Percentiles rank a stretch among this genome's conserved stretches.
phyloP scores from a whole-genome alignment of 2,329 filamentous ascomycete species.

The Pseudohalonectria lignicola region DNA sequence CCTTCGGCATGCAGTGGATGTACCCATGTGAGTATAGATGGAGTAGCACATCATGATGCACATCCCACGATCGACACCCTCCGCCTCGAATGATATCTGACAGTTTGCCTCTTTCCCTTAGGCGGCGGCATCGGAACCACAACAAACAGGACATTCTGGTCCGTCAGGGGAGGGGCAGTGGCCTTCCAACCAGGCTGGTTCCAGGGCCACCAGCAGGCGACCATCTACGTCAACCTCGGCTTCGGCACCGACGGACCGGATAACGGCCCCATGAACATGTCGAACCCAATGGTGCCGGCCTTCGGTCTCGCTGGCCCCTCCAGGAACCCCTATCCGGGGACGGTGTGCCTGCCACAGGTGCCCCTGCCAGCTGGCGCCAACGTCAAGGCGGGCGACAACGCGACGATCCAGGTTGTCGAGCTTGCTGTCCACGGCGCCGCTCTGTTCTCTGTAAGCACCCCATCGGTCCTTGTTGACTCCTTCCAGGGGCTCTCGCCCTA shows the following conservation, averaged over 20 bases:
- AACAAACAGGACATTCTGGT: constrained; percentile 85
- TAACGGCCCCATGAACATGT: constrained; percentile 72
- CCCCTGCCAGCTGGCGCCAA: constrained; percentile 63
- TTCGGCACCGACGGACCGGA: constrained; percentile 58
- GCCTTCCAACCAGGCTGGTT: constrained; percentile 95
- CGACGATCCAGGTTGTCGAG: constrained; percentile 84
- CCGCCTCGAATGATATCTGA: constrained; percentile 3
- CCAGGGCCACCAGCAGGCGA: constrained; percentile 69
- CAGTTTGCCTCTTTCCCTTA: too few relatives aligned
- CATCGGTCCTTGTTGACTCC: background rate
- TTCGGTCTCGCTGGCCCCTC: constrained; percentile 77
- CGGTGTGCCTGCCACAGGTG: constrained; percentile 82
- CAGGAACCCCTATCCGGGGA: constrained; percentile 77
- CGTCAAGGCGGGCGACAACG: constrained; percentile 72
- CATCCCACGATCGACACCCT: background rate
- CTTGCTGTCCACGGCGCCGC: constrained; percentile 72
- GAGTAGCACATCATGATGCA: constrained; percentile 3
- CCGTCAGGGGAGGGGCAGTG: constrained; percentile 74
- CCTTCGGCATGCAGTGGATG: constrained; percentile 90
- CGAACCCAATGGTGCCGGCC: constrained; percentile 64
- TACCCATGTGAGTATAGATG: constrained; percentile 82
- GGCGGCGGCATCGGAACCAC: constrained; percentile 74
- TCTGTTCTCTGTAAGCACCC: constrained; percentile 59
- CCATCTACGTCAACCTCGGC: constrained; percentile 87
- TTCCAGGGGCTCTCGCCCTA: too few relatives aligned